phyloP scores from a whole-genome alignment of 768 basidiomycete species.

The Panellus pusillus region DNA sequence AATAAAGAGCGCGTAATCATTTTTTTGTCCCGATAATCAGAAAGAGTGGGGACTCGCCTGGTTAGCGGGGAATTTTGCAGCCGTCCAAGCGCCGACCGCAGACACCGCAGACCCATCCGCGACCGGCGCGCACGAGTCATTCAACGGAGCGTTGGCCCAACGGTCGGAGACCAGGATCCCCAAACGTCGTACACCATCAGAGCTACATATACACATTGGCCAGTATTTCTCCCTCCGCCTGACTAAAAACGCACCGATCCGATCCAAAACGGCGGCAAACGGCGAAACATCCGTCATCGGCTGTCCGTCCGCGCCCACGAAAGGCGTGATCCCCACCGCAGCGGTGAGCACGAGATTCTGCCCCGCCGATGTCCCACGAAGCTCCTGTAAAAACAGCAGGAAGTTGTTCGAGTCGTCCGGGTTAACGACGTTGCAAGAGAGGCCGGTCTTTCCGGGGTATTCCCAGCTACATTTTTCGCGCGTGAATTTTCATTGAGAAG shows the following conservation, averaged over 20 bases:
- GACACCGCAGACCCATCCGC: slow-evolving; percentile 71
- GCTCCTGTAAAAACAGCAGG: slow-evolving; percentile 70
- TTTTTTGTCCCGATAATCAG: slow-evolving; percentile 36
- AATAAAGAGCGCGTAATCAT: neutral
- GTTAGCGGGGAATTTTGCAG: slow-evolving; percentile 72
- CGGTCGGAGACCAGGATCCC: slow-evolving; percentile 51
- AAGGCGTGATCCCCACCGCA: slow-evolving; percentile 68
- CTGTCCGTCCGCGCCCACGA: slow-evolving; percentile 52
- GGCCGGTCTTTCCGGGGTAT: slow-evolving; percentile 70
- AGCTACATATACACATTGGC: slow-evolving; percentile 17
- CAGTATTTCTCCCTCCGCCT: too few relatives aligned
- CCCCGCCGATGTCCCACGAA: slow-evolving; percentile 56
- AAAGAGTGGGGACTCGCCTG: slow-evolving; percentile 19
- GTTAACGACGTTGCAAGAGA: slow-evolving; percentile 67
- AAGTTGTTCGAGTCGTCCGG: slow-evolving; percentile 75
- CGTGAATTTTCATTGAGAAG: too few relatives aligned
- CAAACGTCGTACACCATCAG: slow-evolving; percentile 74
- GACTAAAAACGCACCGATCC: slow-evolving; percentile 47
- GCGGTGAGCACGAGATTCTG: slow-evolving; percentile 68
- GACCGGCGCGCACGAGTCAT: slow-evolving; percentile 69
- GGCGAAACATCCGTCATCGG: slow-evolving; percentile 62
- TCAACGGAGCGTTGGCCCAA: slow-evolving; percentile 81
- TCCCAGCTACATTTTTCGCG: slow-evolving; percentile 62
- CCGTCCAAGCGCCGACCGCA: slow-evolving; percentile 71
- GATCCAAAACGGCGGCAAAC: slow-evolving; percentile 72